A percentile compares a stretch with the other conserved stretches of the same genome.
phyloP scores from a whole-genome alignment of 1,284 basidiomycete species.

The Paramarasmius palmivorus region DNA sequence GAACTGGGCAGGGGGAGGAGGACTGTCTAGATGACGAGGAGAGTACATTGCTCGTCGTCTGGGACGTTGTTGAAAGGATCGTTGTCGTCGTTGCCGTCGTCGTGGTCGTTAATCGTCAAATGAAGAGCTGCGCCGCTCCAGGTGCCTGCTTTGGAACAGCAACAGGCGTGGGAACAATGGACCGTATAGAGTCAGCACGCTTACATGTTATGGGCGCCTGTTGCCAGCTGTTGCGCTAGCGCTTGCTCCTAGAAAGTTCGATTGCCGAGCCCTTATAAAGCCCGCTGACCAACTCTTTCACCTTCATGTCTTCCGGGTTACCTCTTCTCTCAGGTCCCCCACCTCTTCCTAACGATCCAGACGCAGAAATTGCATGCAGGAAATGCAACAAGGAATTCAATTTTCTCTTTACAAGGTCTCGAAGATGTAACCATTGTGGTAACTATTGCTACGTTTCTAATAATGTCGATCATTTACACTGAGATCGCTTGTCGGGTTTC shows the following conservation, averaged over 20 bases:
- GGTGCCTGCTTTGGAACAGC: too few relatives aligned
- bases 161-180: too few relatives aligned
- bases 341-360: conserved; percentile 38
- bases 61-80: conserved; percentile 10
- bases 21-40: conserved; percentile 45
- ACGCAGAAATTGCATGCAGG: conserved; percentile 53
- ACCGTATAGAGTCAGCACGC: too few relatives aligned
- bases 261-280: too few relatives aligned
- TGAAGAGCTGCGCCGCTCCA: too few relatives aligned
- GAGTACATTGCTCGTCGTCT: conserved; percentile 32
- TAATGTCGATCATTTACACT: conserved; percentile 7
- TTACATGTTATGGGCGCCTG: too few relatives aligned
- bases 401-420: conserved; percentile 60
- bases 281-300: not conserved
- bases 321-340: conserved; percentile 71
- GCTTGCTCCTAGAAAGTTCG: too few relatives aligned
- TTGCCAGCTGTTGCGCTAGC: too few relatives aligned
- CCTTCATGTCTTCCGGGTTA: conserved; percentile 39
- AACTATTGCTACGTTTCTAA: conserved; percentile 28
- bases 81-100: conserved; percentile 4
- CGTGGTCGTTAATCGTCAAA: not conserved
- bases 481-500: not conserved
- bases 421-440: conserved; percentile 78
- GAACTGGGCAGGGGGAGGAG: conserved; percentile 52
- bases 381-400: conserved; percentile 78